Base-by-base conservation (phyloP, 768 basidiomycete species). In the Artomyces pyxidatus region DNA sequence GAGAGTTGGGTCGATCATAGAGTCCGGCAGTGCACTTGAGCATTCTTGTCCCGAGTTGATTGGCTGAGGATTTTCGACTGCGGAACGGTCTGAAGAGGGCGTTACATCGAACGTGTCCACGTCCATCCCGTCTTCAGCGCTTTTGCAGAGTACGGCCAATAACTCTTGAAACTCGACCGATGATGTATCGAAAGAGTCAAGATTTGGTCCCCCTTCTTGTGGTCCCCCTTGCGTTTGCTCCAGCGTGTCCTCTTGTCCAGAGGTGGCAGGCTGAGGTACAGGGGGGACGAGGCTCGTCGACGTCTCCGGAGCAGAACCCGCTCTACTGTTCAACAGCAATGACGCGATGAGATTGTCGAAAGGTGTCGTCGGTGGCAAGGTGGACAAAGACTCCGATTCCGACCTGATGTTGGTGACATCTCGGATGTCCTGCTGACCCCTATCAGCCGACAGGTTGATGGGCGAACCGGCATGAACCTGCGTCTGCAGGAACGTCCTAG, bases 61-160 rank as follows among this genome's bases (percentile, higher is more conserved):
- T n/a, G n/a, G n/a, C n/a, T n/a, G n/a, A n/a, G n/a, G n/a, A n/a
- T n/a, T n/a, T n/a, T n/a, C n/a, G n/a, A n/a, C n/a, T n/a, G n/a
- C n/a, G n/a, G n/a, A n/a, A n/a, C n/a, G n/a, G n/a, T n/a, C n/a
- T n/a, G n/a, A n/a, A n/a, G n/a, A n/a, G n/a, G n/a, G n/a, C n/a
- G n/a, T n/a, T n/a, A n/a, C n/a, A n/a, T n/a, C n/a, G n/a, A n/a
- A n/a, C n/a, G n/a, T n/a, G n/a, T n/a, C n/a, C 60, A 25, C 6
- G 39, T 41, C 23, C 42, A 37, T 68, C 61, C 37, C 76, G 68
- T n/a, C 79, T 63, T 42, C 75, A 69, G 44, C 67, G 70, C 62
- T 78, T 66, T 76, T 75, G 78, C 30, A 67, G 73, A 52, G 79
- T 72, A 51, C 75, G 69, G 10, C 70, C 58, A 19, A 32, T 42